Evolutionary conservation across 495 filamentous ascomycete species (phyloP).

Genomic region (Penicilliopsis zonata): DNA sequence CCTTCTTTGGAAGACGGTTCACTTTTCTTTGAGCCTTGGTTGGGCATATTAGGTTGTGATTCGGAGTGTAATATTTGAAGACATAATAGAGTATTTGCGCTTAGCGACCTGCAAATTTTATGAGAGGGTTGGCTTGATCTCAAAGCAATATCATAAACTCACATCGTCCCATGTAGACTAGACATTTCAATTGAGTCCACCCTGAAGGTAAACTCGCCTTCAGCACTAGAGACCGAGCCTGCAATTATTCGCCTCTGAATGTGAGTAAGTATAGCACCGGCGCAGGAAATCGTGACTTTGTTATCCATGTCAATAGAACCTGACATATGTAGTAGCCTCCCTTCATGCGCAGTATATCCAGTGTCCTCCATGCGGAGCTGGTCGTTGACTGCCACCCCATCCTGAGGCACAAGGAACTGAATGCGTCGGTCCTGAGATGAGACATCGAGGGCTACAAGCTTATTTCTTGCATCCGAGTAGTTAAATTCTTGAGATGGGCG

Average conservation of each 20-base stretch:
- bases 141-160: constrained; percentile 6
- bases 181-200: constrained; percentile 67
- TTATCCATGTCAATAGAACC: constrained; percentile 72
- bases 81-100: constrained; percentile 63
- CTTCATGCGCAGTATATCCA: constrained; percentile 42
- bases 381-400: constrained; percentile 30
- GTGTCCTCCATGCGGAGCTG: constrained; percentile 34
- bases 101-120: constrained; percentile 50
- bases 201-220: constrained; percentile 36
- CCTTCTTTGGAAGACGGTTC: constrained; percentile 70
- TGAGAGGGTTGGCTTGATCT: constrained; percentile 3
- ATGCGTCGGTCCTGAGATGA: constrained; percentile 23
- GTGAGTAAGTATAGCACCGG: constrained; percentile 72
- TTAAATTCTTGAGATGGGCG: constrained; percentile 69
- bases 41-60: constrained; percentile 72
- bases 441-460: constrained; percentile 44
- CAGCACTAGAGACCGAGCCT: constrained; percentile 44
- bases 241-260: constrained; percentile 57
- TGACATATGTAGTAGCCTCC: constrained; percentile 58
- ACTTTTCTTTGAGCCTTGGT: constrained; percentile 59
- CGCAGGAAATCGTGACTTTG: constrained; percentile 62
- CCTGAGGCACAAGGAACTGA: constrained; percentile 45
- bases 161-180: constrained; percentile 64
- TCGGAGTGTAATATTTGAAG: constrained; percentile 82
- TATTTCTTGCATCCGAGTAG: constrained; percentile 56